A percentile compares a stretch with the other conserved stretches of the same genome.
phyloP scores from a whole-genome alignment of 208 protist genomes.

The Novymonas esmeraldas region DNA sequence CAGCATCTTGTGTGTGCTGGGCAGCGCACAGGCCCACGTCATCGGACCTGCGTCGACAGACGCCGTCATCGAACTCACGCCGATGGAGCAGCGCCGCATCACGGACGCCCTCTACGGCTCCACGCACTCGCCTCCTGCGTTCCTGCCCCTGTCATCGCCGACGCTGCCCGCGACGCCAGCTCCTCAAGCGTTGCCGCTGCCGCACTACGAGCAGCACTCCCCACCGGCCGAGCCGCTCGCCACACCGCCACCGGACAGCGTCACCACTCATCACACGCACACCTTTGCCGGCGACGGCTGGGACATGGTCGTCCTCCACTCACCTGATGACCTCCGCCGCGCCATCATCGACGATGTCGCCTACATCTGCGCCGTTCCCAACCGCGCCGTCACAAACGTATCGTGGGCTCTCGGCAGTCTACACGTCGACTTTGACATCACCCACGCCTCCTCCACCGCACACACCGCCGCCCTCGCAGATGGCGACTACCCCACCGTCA shows the following conservation, averaged over 20 bases:
- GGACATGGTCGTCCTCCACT: constrained; percentile 41
- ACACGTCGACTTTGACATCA: constrained; percentile 37
- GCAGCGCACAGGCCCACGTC: constrained; percentile 1
- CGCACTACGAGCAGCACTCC: constrained; percentile 4
- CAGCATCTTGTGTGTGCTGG: constrained; percentile 39
- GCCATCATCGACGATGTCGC: constrained; percentile 39
- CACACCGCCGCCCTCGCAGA: constrained; percentile 16
- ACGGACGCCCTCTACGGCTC: neutral
- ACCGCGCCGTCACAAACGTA: constrained; percentile 33
- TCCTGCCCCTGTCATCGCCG: neutral
- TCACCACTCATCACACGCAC: constrained; percentile 26
- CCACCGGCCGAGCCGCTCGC: constrained; percentile 17
- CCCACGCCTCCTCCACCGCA: no score
- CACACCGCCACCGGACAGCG: neutral
- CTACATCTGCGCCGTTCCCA: constrained; percentile 35
- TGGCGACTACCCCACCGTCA: constrained; percentile 8
- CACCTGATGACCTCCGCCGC: constrained; percentile 34
- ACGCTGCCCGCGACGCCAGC: constrained; percentile 1
- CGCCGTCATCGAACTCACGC: constrained; percentile 12
- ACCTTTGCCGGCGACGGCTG: constrained; percentile 41
- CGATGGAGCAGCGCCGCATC: constrained; percentile 4
- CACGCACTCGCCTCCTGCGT: neutral
- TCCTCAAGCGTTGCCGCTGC: constrained; percentile 9
- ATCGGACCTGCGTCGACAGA: neutral
- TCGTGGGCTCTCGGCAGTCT: constrained; percentile 30